Evolutionary conservation across 768 basidiomycete genomes (phyloP).

Genomic region (Austroboletus festivus): DNA sequence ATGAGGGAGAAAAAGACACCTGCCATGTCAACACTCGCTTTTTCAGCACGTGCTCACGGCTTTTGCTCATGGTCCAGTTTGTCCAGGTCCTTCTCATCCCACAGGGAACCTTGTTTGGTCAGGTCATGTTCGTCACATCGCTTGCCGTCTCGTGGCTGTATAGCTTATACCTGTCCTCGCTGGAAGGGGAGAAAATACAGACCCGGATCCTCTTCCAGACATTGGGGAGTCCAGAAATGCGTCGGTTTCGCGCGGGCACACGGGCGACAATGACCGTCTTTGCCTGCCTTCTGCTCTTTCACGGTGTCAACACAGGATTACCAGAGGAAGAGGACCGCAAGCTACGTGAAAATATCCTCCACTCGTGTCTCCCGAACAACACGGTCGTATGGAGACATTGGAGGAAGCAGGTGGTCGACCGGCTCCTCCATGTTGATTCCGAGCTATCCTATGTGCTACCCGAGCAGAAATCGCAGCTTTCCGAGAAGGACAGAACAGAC

Average conservation of each 20-base stretch:
- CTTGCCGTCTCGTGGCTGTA: slow-evolving; percentile 31
- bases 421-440: no score
- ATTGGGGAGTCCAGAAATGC: slow-evolving; percentile 12
- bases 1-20: slow-evolving; percentile 5
- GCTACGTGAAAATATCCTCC: slow-evolving; percentile 15
- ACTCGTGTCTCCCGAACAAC: slow-evolving; percentile 17
- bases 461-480: no score
- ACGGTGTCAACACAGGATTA: slow-evolving; percentile 6
- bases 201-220: slow-evolving; percentile 15
- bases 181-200: slow-evolving; percentile 32
- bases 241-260: slow-evolving; percentile 15
- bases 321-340: slow-evolving; percentile 16
- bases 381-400: no score
- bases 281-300: slow-evolving; percentile 17
- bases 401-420: no score
- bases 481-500: no score
- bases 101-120: slow-evolving; percentile 31
- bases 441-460: no score
- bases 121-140: slow-evolving; percentile 31
- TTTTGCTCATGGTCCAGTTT: slow-evolving; percentile 29
- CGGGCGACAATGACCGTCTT: slow-evolving; percentile 19
- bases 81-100: slow-evolving; percentile 34
- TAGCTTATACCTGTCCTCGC: slow-evolving; percentile 27
- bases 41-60: no score
- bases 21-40: slow-evolving; percentile 21